Evolutionary conservation across 2,329 filamentous ascomycete genomes (phyloP), one percentile per base, ranked within the genome.

Genomic region (Pseudopithomyces maydicus): DNA sequence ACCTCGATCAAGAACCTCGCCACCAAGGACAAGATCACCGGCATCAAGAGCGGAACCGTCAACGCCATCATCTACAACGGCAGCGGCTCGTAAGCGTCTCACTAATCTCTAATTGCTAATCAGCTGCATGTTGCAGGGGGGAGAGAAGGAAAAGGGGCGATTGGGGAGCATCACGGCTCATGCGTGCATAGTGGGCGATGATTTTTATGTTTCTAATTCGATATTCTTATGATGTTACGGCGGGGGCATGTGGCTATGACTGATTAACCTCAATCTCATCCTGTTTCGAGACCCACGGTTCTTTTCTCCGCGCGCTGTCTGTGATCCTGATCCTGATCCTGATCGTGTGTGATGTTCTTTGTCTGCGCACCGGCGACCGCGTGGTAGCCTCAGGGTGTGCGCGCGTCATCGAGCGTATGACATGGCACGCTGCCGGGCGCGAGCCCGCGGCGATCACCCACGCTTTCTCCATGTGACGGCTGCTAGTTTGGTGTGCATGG

Each of bases 51-150:
- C 58, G 75, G 78, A 60, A 84, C 81, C 51, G 64, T 70, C 65
- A 86, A 87, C 78, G 66, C 77, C 55, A 77, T 88, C 51, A 82
- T 81, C 56, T 86, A 84, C 76, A 87, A 87, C 75, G 82, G 82
- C 39, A 48, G 20, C 45, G 45, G 45, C 32, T 29, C 51, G 58
- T 69, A 66, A 64, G 44, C 33, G 36, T 35, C 17, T 54, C 26
- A 19, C 8, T 43, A 43, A 38, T 47, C 33, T 47, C 35, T 46
- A 23, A 10, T 23, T 26, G 45, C 19, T 15, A 39, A 42, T 20
- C 1, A 38, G 20, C 41, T 45, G 38, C 17, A 39, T 33, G 11
- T 14, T 35, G 38, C 48, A 42, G 39, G 15, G 39, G 14, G 7
- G 32, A 50, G 3, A 39, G 20, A 3, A 26, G 20, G 20, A 15